Percentiles rank a stretch among this genome's conserved stretches.
These are phyloP conservation scores for Colletotrichum godetiae DNA, from an alignment of 2,329 filamentous ascomycete genomes.

Conservation along the genomic window DNA sequence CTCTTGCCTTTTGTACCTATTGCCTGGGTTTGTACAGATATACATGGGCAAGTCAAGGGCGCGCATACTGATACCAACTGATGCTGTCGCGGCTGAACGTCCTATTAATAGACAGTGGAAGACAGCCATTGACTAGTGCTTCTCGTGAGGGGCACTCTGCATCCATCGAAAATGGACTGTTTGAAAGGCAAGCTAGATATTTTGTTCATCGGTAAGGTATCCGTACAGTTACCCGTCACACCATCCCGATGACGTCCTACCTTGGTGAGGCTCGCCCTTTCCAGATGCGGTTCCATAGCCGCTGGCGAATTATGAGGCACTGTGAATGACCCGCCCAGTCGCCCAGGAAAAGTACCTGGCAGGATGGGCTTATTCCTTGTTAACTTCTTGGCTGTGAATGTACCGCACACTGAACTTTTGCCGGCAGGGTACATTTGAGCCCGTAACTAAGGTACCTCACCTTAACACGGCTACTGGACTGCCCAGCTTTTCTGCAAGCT, in stretches of 20 bases:
- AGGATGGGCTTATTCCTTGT: not conserved
- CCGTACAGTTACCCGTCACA: not conserved
- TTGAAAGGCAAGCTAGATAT: not conserved
- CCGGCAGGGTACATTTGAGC: not conserved
- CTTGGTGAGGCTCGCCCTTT: constrained; percentile 2
- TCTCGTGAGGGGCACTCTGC: not conserved
- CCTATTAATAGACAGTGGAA: not conserved
- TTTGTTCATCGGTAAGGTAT: not conserved
- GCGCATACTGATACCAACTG: not conserved
- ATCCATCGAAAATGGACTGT: not conserved
- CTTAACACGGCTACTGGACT: not conserved
- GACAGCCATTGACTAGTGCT: not conserved
- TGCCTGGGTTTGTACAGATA: not conserved
- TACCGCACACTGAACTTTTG: constrained; percentile 1
- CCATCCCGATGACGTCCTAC: constrained; percentile 24
- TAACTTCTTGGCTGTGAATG: not conserved
- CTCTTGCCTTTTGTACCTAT: not conserved
- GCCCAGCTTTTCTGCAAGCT: constrained; percentile 34
- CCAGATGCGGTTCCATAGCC: constrained; percentile 1
- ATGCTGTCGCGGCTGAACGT: not conserved
- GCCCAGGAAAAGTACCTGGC: not conserved
- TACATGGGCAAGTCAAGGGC: too few relatives aligned
- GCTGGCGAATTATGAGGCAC: constrained; percentile 5
- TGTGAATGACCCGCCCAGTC: constrained; percentile 8
- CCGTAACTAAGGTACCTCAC: not conserved